A percentile compares a stretch with the other conserved stretches of the same genome.
These are phyloP conservation scores for Gynostemma pentaphyllum DNA, from an alignment of 306 rosid genomes.

Conservation along the genomic window DNA sequence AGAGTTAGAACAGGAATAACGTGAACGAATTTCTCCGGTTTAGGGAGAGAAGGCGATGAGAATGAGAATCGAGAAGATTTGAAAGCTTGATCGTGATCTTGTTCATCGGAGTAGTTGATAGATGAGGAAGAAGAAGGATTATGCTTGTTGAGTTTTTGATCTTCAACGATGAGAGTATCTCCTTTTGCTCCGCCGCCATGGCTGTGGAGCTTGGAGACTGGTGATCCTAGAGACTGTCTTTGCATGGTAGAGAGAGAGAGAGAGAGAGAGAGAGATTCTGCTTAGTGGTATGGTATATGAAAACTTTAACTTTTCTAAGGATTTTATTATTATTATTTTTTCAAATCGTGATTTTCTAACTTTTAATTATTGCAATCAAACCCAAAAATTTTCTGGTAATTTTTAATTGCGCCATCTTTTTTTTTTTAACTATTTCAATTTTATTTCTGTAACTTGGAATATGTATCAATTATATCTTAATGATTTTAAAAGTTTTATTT, in stretches of 20 bases:
- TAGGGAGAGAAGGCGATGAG: constrained; percentile 35
- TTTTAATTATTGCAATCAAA: background rate
- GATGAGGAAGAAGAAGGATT: constrained; percentile 10
- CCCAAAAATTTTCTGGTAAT: background rate
- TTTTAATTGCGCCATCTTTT: background rate
- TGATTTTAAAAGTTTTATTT: too few relatives aligned
- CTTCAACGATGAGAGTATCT: constrained; percentile 18
- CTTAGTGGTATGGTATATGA: background rate
- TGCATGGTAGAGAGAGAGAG: constrained; percentile 52
- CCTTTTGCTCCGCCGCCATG: constrained; percentile 37
- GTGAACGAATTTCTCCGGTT: constrained; percentile 64
- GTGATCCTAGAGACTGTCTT: constrained; percentile 86
- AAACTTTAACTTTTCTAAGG: background rate
- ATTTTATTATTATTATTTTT: too few relatives aligned
- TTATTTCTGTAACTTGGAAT: too few relatives aligned
- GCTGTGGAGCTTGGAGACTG: constrained; percentile 57
- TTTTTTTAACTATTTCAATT: too few relatives aligned
- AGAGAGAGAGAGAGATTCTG: constrained; percentile 13
- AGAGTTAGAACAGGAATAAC: constrained; percentile 79
- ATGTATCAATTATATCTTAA: too few relatives aligned
- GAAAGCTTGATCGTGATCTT: constrained; percentile 25
- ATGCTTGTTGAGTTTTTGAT: constrained; percentile 28
- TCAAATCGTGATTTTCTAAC: background rate
- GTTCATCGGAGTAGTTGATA: constrained; percentile 2
- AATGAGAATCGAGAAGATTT: constrained; percentile 51